A percentile compares a stretch with the other conserved stretches of the same genome.
phyloP scores from a whole-genome alignment of 2,329 filamentous ascomycete species.

The Fusarium albosuccineum region DNA sequence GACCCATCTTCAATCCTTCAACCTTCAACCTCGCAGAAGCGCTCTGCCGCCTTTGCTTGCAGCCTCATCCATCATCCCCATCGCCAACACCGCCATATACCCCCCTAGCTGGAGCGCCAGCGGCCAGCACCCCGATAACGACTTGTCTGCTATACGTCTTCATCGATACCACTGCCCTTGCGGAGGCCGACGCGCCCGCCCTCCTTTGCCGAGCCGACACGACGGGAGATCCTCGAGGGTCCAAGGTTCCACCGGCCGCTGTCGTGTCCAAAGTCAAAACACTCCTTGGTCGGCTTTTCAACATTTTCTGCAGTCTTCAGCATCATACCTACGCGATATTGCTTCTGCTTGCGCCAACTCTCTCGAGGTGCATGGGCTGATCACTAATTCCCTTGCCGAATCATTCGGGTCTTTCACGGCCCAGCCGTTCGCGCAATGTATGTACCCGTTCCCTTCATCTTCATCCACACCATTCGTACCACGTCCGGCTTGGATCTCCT shows the following conservation, averaged over 20 bases:
- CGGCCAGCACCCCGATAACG: neutral
- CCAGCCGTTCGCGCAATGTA: constrained; percentile 42
- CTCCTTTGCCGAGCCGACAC: constrained; percentile 20
- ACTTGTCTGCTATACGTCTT: neutral
- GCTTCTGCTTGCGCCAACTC: constrained; percentile 15
- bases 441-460: constrained; percentile 15
- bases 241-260: constrained; percentile 34
- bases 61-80: constrained; percentile 16
- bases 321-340: constrained; percentile 4
- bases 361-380: constrained; percentile 38
- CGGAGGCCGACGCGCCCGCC: constrained; percentile 32
- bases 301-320: constrained; percentile 4
- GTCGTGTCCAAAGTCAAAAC: constrained; percentile 33
- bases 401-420: constrained; percentile 32
- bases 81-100: neutral
- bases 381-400: constrained; percentile 18
- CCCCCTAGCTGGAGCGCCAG: neutral
- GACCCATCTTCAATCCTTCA: constrained; percentile 37
- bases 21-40: constrained; percentile 34
- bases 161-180: neutral
- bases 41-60: constrained; percentile 29
- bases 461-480: neutral
- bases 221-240: constrained; percentile 25
- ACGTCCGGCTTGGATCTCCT: neutral
- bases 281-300: constrained; percentile 9